Conservation (phyloP, 1,139 yeast species). For the Debaryomycetaceae sp. region DNA sequence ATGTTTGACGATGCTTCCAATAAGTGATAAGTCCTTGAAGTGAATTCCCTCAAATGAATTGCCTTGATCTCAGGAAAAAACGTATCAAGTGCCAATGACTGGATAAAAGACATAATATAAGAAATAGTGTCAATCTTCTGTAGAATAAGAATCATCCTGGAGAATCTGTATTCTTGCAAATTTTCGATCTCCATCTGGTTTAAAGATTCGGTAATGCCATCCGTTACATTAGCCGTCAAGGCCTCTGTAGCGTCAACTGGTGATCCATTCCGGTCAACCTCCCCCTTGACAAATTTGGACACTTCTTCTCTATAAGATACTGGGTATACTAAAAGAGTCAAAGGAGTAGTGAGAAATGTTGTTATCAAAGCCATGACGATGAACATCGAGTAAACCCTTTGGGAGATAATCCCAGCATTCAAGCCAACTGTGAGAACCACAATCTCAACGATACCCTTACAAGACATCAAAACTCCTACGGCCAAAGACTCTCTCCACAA, state of each 20-base stretch:
- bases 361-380: slow-evolving; percentile 76
- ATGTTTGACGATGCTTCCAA: slow-evolving; percentile 52
- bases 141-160: slow-evolving; percentile 26
- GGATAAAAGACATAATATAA: slow-evolving; percentile 28
- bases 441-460: slow-evolving; percentile 82
- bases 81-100: slow-evolving; percentile 14
- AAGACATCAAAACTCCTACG: slow-evolving; percentile 81
- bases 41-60: slow-evolving; percentile 53
- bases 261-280: slow-evolving; percentile 39
- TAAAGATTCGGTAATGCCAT: slow-evolving; percentile 5
- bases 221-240: slow-evolving; percentile 3
- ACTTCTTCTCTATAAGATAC: slow-evolving; percentile 54
- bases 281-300: slow-evolving; percentile 35
- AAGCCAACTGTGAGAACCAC: slow-evolving; percentile 75
- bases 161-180: slow-evolving; percentile 11
- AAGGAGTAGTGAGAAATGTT: slow-evolving; percentile 72
- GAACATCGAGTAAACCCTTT: slow-evolving; percentile 71
- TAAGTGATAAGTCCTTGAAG: slow-evolving; percentile 66
- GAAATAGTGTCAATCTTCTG: slow-evolving; percentile 32
- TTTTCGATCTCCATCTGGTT: slow-evolving; percentile 3
- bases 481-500: slow-evolving; percentile 70
- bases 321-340: slow-evolving; percentile 60
- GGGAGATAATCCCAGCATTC: slow-evolving; percentile 61
- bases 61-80: slow-evolving; percentile 44
- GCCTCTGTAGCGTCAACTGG: slow-evolving; percentile 4